Percentiles rank a stretch among this genome's conserved stretches.
Conservation (phyloP, 805 yeast species). For the Monosporozyma siamensis region DNA sequence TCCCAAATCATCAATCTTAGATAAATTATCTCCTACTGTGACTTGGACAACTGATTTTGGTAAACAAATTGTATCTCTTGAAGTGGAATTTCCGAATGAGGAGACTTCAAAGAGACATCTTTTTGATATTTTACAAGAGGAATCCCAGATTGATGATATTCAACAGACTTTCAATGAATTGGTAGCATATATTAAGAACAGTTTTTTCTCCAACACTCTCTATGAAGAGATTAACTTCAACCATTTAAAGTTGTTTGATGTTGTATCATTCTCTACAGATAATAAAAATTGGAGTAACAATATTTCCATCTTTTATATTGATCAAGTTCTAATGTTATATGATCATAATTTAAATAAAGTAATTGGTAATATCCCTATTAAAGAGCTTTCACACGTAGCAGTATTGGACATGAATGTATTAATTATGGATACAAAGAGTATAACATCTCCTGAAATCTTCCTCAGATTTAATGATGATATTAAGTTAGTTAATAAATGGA, state of each 20-base stretch:
- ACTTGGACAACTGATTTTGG: background rate
- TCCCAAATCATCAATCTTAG: background rate
- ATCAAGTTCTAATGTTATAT: slow-evolving; percentile 12
- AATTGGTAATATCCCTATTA: slow-evolving; percentile 35
- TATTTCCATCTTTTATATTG: slow-evolving; percentile 12
- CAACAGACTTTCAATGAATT: background rate
- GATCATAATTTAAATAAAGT: slow-evolving; percentile 19
- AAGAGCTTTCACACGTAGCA: slow-evolving; percentile 30
- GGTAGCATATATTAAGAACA: background rate
- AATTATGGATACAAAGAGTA: slow-evolving; percentile 33
- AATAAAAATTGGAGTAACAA: slow-evolving; percentile 35
- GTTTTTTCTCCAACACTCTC: background rate
- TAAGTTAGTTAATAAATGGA: slow-evolving; percentile 35
- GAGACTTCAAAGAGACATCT: background rate
- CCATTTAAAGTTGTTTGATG: slow-evolving; percentile 31
- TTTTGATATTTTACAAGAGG: background rate
- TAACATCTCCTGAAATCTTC: slow-evolving; percentile 36
- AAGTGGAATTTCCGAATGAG: background rate
- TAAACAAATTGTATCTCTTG: background rate
- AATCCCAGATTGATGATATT: background rate
- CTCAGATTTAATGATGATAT: slow-evolving; percentile 28
- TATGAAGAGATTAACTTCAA: background rate
- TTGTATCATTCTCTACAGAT: slow-evolving; percentile 34
- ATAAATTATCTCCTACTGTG: background rate
- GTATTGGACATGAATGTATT: slow-evolving; percentile 21